A percentile compares a stretch with the other conserved stretches of the same genome.
phyloP scores from a whole-genome alignment of 1,284 basidiomycete genomes.

The Sanghuangporus sanghuang region DNA sequence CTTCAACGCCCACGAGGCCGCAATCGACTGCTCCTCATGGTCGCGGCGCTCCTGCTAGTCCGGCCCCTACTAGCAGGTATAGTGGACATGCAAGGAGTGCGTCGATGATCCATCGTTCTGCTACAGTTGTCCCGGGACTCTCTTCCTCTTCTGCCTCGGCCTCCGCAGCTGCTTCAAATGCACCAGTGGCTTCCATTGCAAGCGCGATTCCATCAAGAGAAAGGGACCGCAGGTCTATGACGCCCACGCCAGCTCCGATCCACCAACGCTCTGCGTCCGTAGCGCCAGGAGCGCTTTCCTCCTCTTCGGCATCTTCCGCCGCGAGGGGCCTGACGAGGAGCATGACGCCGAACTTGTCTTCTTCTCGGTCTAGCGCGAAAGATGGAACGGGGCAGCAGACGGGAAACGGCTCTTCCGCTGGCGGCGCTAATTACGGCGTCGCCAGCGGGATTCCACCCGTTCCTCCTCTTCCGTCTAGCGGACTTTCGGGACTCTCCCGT shows the following conservation, averaged over 20 bases:
- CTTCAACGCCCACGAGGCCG: background rate
- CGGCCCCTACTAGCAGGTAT: background rate
- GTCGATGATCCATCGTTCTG: slow-evolving; percentile 5
- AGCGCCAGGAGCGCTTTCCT: slow-evolving; percentile 4
- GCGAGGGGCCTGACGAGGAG: background rate
- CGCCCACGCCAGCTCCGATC: slow-evolving; percentile 14
- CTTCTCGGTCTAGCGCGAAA: background rate
- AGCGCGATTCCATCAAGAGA: background rate
- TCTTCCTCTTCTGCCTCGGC: slow-evolving; percentile 2
- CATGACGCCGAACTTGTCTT: slow-evolving; percentile 3
- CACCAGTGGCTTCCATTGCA: background rate
- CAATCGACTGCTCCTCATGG: background rate
- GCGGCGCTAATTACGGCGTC: slow-evolving; percentile 8
- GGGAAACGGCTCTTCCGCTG: slow-evolving; percentile 18
- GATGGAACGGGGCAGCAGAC: background rate
- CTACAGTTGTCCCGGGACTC: background rate
- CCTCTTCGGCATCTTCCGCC: background rate
- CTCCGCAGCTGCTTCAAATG: background rate
- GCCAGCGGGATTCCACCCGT: slow-evolving; percentile 4
- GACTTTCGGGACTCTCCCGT: slow-evolving; percentile 1
- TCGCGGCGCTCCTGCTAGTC: background rate
- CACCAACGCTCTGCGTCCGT: slow-evolving; percentile 17
- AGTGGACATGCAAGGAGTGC: background rate
- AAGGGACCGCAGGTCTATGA: background rate
- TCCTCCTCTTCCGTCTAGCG: background rate